Evolutionary conservation across 495 filamentous ascomycete species (phyloP), one percentile per base, ranked within the genome.

Genomic region (Baudoinia panamericana): DNA sequence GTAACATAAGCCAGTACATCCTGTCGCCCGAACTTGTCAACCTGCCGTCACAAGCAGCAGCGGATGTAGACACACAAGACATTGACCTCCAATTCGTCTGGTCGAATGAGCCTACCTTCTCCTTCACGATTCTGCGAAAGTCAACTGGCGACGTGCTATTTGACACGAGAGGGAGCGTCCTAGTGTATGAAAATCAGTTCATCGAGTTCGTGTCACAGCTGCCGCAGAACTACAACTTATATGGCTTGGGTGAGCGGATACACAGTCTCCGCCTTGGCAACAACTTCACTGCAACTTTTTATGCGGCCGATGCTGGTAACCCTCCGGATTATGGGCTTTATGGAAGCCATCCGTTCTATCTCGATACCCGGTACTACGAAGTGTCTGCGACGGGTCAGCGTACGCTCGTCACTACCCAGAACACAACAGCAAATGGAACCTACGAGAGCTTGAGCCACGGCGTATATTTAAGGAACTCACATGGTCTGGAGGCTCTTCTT

Each of bases 401-500:
- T 15, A 69, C 57, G 2, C 72, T 76, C 26, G 66, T 69, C 18
- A 63, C 67, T n/a, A 62, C 65, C 12, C 63, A 74, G 48, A 64
- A 70, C 6, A 67, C 69, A 0, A 65, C 78, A 43, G 63, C 62
- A 6, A 63, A 58, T 9, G 63, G 63, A 38, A 49, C 69, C 24
- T 87, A 85, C 46, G 61, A 66, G 13, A 75, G 72, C 19, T 66
- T 63, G 34, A 73, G 72, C 0, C 75, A 80, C 36, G 75, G 75
- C 35, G 70, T 77, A 1, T 80, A 74, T 52, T 54, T 68, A 2
- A 63, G 75, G 30, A 80, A 78, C 54, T 66, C 75, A 8, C 84
- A 93, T 53, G 78, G 75, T 5, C 80, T 85, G 46, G 84, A 92
- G 48, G 67, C 85, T 17, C 58, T 86, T 13, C 59, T 85, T 42